These are phyloP conservation scores for Fistulinella staudtii DNA, from an alignment of 1,284 basidiomycete species.

Conservation along the genomic window DNA sequence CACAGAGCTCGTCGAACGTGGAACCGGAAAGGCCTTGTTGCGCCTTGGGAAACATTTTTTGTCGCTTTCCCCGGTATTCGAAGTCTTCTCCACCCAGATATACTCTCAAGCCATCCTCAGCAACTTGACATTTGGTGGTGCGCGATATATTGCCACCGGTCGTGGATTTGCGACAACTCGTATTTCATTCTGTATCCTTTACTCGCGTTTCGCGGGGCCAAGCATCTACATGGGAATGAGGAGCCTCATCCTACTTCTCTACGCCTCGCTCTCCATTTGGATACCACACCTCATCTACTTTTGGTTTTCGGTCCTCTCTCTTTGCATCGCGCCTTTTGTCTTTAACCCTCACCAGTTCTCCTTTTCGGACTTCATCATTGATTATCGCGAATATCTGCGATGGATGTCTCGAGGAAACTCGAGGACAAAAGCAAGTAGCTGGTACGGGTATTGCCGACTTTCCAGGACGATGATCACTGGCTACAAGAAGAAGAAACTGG, in stretches of 20 bases:
- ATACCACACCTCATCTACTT: conserved; percentile 95
- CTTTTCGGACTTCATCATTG: conserved; percentile 92
- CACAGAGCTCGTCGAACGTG: conserved; percentile 88
- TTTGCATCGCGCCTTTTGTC: conserved; percentile 92
- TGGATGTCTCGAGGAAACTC: conserved; percentile 99
- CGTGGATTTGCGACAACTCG: conserved; percentile 96
- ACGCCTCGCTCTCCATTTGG: conserved; percentile 87
- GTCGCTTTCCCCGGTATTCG: conserved; percentile 92
- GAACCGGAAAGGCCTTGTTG: conserved; percentile 89
- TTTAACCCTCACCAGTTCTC: conserved; percentile 99
- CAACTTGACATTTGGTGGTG: conserved; percentile 94
- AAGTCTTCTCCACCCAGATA: conserved; percentile 97
- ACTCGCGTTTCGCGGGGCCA: conserved; percentile 96
- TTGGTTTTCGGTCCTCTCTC: conserved; percentile 89
- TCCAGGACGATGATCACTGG: conserved; percentile 95
- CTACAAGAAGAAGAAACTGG: conserved; percentile 97
- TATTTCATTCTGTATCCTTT: conserved; percentile 91
- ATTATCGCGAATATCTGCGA: conserved; percentile 93
- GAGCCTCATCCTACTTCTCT: conserved; percentile 84
- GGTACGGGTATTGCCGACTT: conserved; percentile 96
- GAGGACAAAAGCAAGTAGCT: conserved; percentile 90
- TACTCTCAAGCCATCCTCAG: conserved; percentile 94
- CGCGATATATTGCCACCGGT: conserved; percentile 95
- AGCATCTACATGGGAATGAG: conserved; percentile 97
- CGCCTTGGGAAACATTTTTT: conserved; percentile 93